Evolutionary conservation across 768 basidiomycete species (phyloP).

Genomic region (Suillus luteus): DNA sequence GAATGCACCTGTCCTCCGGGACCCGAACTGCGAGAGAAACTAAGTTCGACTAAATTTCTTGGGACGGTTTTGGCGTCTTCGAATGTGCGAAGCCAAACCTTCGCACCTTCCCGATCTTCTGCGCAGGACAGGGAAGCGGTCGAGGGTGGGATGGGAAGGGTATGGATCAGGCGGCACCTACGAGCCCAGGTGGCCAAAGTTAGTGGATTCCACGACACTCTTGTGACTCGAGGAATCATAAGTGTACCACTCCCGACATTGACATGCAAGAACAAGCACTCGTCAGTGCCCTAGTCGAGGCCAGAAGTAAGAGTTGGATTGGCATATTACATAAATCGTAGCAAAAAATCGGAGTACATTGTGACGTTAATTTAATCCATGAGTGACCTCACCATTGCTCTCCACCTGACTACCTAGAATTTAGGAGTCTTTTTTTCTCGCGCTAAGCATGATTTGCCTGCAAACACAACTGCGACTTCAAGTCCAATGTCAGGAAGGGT

Average conservation of each 20-base stretch:
- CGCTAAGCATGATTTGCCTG: not conserved
- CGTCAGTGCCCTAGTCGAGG: not conserved
- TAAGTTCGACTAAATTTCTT: constrained; percentile 55
- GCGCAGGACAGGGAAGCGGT: constrained; percentile 37
- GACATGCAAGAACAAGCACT: not conserved
- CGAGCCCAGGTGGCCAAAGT: not conserved
- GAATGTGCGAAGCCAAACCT: constrained; percentile 57
- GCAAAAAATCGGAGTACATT: too few species aligned
- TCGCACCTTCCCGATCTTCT: constrained; percentile 49
- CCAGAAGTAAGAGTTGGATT: not conserved
- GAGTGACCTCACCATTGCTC: not conserved
- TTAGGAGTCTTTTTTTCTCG: not conserved
- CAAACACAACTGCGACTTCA: not conserved
- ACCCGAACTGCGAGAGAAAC: constrained; percentile 79
- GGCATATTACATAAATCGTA: constrained; percentile 1
- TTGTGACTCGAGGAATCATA: not conserved
- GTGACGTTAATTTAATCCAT: too few species aligned
- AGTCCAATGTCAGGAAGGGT: not conserved
- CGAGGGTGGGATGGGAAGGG: constrained; percentile 47
- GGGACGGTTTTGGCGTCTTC: constrained; percentile 44
- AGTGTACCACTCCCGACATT: not conserved
- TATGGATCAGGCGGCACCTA: constrained; percentile 19
- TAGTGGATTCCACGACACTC: not conserved
- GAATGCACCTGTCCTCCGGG: constrained; percentile 76
- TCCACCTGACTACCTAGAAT: not conserved